phyloP scores from a whole-genome alignment of 73 alveolate species.

The Tetrahymena thermophila region DNA sequence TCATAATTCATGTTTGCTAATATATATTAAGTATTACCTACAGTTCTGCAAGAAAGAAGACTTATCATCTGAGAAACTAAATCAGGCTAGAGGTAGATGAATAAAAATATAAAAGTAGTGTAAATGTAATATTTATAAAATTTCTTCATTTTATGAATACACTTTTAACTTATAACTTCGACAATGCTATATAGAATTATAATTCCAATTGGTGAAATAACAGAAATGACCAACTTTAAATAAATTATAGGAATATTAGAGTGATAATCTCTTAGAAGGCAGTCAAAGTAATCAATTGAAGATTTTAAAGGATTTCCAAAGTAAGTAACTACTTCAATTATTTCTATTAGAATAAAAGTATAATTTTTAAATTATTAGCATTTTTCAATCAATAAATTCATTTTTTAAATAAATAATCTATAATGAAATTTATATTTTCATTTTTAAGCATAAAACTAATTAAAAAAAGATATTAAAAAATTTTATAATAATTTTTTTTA shows the following conservation, averaged over 20 bases:
- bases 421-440: no score
- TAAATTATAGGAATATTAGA: not conserved
- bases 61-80: not conserved
- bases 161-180: not conserved
- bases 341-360: not conserved
- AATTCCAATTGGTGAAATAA: not conserved
- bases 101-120: not conserved
- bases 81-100: not conserved
- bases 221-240: not conserved
- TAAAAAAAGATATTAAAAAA: no score
- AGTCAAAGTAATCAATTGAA: not conserved
- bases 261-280: not conserved
- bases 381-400: no score
- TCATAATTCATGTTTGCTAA: not conserved
- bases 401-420: no score
- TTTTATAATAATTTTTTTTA: no score
- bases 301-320: not conserved
- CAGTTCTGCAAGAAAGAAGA: not conserved
- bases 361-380: no score
- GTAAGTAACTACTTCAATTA: not conserved
- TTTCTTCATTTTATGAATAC: not conserved
- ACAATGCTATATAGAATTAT: no score
- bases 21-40: not conserved
- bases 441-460: no score
- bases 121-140: no score